Conservation (phyloP, 139 green algal genomes). For the Picochlorum sp. region DNA sequence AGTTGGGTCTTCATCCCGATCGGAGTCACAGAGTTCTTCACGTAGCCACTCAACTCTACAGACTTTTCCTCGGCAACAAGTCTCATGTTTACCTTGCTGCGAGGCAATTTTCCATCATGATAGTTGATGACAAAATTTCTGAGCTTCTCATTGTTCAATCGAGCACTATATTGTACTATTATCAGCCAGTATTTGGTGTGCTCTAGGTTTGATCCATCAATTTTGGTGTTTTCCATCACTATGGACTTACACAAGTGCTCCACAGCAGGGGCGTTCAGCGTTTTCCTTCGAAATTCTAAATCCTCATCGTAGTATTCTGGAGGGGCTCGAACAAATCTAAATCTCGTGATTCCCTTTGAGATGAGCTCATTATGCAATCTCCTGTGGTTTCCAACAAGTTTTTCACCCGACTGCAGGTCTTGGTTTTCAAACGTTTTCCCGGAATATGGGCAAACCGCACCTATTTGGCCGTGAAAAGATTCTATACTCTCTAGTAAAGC, state of each 20-base stretch:
- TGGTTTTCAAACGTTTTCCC: too few species aligned
- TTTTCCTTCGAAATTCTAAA: conserved; percentile 48
- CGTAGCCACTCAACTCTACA: conserved; percentile 48
- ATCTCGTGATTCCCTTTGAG: conserved; percentile 9
- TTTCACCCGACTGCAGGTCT: too few species aligned
- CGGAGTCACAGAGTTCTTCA: conserved; percentile 76
- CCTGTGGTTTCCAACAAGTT: not conserved
- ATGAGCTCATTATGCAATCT: conserved; percentile 23
- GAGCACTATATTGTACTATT: conserved; percentile 57
- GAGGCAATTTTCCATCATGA: conserved; percentile 27
- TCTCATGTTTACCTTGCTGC: conserved; percentile 66
- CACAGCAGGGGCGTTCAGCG: conserved; percentile 18
- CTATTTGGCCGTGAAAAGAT: too few species aligned
- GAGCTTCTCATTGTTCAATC: conserved; percentile 70
- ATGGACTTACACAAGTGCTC: conserved; percentile 80
- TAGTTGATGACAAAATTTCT: conserved; percentile 46
- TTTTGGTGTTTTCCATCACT: conserved; percentile 71
- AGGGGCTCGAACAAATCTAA: conserved; percentile 54
- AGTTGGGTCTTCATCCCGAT: conserved; percentile 52
- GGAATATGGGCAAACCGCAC: too few species aligned
- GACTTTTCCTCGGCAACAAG: conserved; percentile 58
- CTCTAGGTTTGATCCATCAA: conserved; percentile 1
- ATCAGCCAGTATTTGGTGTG: conserved; percentile 62
- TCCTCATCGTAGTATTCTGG: conserved; percentile 71
- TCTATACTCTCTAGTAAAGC: too few species aligned